Evolutionary conservation across 257 asterid species (phyloP), one percentile per base, ranked within the genome.

Genomic region (Verbena officinalis): DNA sequence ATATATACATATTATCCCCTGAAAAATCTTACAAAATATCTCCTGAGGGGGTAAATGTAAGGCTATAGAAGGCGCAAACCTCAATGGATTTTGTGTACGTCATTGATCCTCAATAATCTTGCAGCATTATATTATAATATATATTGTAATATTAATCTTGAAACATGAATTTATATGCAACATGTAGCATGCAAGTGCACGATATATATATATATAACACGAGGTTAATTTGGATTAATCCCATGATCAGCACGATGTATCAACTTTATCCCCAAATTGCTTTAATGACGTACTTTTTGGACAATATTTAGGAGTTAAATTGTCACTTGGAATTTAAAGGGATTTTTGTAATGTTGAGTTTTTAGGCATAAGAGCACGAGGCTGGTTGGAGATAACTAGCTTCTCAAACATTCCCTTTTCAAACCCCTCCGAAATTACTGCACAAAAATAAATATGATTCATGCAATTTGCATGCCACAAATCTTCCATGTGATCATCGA

Each of bases 401-500:
- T 65, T 31, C 3, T 56, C 62, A 55, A 55, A 73, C 75, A 65
- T 56, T 39, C 65, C 72, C 73, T 65, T 73, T 76, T 73, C 20
- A 65, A 75, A 54, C 42, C 42, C 51, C 40, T 46, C 55, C 58
- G 51, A 73, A 34, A 22, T 73, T 53, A 69, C 76, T 69, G 65
- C 45, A 68, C 73, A 64, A 72, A 72, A 75, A 52, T 16, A 42
- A 49, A 38, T 7, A 62, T 49, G 38, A 57, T 69, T 36, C 33
- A 57, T 63, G 65, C 72, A 62, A 56, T 55, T 7, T 58, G 67
- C 67, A 64, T 42, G 34, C 46, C 69, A 71, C 70, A 73, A 67
- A 48, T 68, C 43, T 4, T 66, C 74, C 75, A 75, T 79, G 81
- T 75, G 81, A n/a, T n/a, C n/a, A n/a, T n/a, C n/a, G n/a, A 55